A percentile compares a stretch with the other conserved stretches of the same genome.
These are phyloP conservation scores for Angophora floribunda DNA, from an alignment of 345 rosid species.

Conservation along the genomic window DNA sequence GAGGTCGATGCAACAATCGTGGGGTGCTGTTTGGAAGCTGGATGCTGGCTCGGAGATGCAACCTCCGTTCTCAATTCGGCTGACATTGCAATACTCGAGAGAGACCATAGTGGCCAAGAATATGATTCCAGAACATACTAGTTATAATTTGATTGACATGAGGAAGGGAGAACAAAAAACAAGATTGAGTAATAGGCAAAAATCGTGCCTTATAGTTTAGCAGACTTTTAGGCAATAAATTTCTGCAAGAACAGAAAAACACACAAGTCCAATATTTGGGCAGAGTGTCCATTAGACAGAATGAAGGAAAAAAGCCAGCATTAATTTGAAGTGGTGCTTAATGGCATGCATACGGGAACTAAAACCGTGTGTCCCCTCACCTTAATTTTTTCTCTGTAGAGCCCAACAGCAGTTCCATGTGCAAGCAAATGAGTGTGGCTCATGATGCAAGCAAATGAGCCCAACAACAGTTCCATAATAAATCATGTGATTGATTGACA, in stretches of 20 bases:
- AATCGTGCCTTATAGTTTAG: conserved; percentile 23
- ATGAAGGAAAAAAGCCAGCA: no score
- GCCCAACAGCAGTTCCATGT: conserved; percentile 9
- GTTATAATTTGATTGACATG: not conserved
- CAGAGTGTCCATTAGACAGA: not conserved
- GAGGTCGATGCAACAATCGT: conserved; percentile 35
- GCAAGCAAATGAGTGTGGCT: no score
- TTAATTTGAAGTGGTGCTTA: not conserved
- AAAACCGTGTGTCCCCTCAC: not conserved
- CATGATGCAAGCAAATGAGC: no score
- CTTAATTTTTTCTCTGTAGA: conserved; percentile 24
- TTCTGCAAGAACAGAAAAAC: not conserved
- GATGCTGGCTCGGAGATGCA: conserved; percentile 19
- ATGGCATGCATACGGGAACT: no score
- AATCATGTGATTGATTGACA: not conserved
- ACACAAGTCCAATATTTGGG: not conserved
- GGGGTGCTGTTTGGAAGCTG: conserved; percentile 57
- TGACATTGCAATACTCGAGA: conserved; percentile 24
- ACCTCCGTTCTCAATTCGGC: conserved; percentile 27
- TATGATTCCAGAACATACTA: conserved; percentile 19
- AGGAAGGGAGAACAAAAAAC: not conserved
- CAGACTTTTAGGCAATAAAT: conserved; percentile 2
- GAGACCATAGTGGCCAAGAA: conserved; percentile 24
- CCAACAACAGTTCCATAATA: conserved; percentile 1
- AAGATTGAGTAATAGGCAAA: not conserved